phyloP scores from a whole-genome alignment of 2,329 filamentous ascomycete genomes.

The Paraconiothyrium brasiliense region DNA sequence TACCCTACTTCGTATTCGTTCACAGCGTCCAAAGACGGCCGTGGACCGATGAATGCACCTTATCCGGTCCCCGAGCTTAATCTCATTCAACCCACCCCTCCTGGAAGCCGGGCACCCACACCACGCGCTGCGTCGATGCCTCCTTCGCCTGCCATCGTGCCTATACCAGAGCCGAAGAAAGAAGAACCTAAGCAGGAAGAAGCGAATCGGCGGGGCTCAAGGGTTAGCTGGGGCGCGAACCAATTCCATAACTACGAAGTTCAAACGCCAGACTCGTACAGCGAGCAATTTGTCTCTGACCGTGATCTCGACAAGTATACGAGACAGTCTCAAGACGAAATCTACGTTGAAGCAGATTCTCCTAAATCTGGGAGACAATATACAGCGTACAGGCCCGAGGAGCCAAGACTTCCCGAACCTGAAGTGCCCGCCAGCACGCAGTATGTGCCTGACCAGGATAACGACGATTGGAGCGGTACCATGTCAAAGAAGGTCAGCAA shows the following conservation, averaged over 20 bases:
- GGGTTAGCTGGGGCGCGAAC: conserved; percentile 60
- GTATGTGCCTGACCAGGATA: conserved; percentile 37
- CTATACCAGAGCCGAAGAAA: conserved; percentile 29
- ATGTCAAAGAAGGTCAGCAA: conserved; percentile 43
- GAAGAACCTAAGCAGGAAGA: conserved; percentile 36
- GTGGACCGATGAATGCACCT: conserved; percentile 37
- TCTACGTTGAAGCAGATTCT: conserved; percentile 51
- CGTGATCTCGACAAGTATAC: conserved; percentile 36
- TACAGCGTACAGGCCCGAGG: conserved; percentile 43
- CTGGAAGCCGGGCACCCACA: conserved; percentile 57
- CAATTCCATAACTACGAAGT: conserved; percentile 59
- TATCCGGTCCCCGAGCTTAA: conserved; percentile 63
- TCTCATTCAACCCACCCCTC: conserved; percentile 67
- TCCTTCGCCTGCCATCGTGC: conserved; percentile 46
- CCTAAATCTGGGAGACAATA: conserved; percentile 40
- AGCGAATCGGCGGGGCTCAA: conserved; percentile 36
- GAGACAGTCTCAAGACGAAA: conserved; percentile 46
- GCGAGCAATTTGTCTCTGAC: conserved; percentile 49
- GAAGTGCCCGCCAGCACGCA: conserved; percentile 43
- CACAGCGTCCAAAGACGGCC: conserved; percentile 53
- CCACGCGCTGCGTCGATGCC: conserved; percentile 47
- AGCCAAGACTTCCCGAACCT: conserved; percentile 23
- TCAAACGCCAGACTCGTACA: conserved; percentile 54
- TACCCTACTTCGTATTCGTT: conserved; percentile 51
- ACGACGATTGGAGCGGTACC: conserved; percentile 32